phyloP scores from a whole-genome alignment of 2,329 filamentous ascomycete genomes.

The Hymenoscyphus fraxineus region DNA sequence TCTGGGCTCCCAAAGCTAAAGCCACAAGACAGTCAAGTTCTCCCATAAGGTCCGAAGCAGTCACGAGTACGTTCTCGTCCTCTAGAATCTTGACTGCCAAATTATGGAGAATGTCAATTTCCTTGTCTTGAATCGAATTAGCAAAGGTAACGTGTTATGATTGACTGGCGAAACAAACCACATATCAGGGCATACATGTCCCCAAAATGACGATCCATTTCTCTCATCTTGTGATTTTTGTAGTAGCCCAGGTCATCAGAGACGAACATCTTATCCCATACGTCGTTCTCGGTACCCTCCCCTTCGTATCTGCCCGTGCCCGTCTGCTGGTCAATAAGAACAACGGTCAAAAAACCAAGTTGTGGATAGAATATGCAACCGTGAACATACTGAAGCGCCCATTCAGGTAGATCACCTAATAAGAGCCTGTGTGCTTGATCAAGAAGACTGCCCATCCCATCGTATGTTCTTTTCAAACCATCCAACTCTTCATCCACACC shows the following conservation, averaged over 20 bases:
- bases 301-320: constrained; percentile 63
- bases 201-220: constrained; percentile 77
- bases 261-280: constrained; percentile 76
- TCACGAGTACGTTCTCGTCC: constrained; percentile 61
- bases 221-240: constrained; percentile 77
- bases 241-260: constrained; percentile 73
- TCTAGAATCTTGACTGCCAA: constrained; percentile 68
- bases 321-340: constrained; percentile 57
- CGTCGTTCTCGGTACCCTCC: constrained; percentile 48
- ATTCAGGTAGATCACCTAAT: constrained; percentile 57
- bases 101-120: constrained; percentile 82
- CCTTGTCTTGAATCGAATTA: constrained; percentile 56
- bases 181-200: constrained; percentile 83
- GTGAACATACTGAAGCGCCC: constrained; percentile 49
- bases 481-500: constrained; percentile 76
- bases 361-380: constrained; percentile 91
- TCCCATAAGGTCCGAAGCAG: constrained; percentile 75
- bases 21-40: constrained; percentile 85
- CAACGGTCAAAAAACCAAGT: constrained; percentile 80
- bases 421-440: constrained; percentile 64
- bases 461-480: constrained; percentile 70
- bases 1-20: constrained; percentile 70
- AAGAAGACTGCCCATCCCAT: constrained; percentile 72
- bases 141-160: background rate
- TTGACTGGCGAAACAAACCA: constrained; percentile 47